Conservation (phyloP, 2,329 filamentous ascomycete genomes). For the Pseudogymnoascus sp. region DNA sequence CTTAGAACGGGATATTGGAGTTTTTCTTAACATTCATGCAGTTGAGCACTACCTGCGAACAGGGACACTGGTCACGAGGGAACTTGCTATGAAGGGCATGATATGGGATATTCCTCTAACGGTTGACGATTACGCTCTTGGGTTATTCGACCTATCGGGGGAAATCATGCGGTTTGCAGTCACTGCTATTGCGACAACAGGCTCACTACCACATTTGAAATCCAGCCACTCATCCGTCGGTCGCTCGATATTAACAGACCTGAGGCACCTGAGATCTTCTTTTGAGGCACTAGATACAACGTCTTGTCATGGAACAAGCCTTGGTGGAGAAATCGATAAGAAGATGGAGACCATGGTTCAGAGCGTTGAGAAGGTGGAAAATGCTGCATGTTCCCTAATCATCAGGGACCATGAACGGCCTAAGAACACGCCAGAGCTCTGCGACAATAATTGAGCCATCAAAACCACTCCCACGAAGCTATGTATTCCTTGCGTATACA, state of each 20-base stretch:
- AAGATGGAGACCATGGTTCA: slow-evolving; percentile 82
- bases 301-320: slow-evolving; percentile 39
- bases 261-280: slow-evolving; percentile 66
- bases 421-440: background rate
- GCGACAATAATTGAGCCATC: background rate
- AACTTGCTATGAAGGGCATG: slow-evolving; percentile 46
- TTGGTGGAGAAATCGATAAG: slow-evolving; percentile 57
- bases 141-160: slow-evolving; percentile 86
- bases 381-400: slow-evolving; percentile 75
- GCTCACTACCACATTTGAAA: slow-evolving; percentile 33
- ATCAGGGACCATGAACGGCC: slow-evolving; percentile 74
- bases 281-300: slow-evolving; percentile 65
- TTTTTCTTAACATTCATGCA: background rate
- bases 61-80: slow-evolving; percentile 63
- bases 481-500: background rate
- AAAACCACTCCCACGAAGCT: background rate
- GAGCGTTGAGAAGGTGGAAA: slow-evolving; percentile 92
- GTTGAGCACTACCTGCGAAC: slow-evolving; percentile 75
- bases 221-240: slow-evolving; percentile 25
- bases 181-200: slow-evolving; percentile 67
- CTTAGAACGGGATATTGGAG: background rate
- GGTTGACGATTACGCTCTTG: slow-evolving; percentile 78
- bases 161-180: slow-evolving; percentile 97
- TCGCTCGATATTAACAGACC: slow-evolving; percentile 66
- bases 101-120: slow-evolving; percentile 54